Evolutionary conservation across 306 rosid species (phyloP), one percentile per base, ranked within the genome.

Genomic region (Canavalia ensiformis): DNA sequence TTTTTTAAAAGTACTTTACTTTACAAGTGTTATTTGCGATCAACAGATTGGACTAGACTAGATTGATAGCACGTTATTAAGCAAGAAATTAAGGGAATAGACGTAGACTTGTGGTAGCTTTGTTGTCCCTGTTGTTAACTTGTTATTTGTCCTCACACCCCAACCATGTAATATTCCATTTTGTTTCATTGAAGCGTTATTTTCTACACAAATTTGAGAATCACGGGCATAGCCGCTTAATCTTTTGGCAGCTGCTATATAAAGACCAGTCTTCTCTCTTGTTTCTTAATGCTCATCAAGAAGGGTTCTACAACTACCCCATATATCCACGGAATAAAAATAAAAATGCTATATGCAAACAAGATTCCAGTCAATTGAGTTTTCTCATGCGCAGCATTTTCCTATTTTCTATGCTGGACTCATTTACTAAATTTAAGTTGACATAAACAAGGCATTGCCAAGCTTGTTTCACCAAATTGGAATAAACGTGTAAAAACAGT

Each of bases 391-490:
- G 25, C 52, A 56, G 2, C 58, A 56, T 42, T 56, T 51, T 78
- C 28, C 4, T 58, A 31, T 47, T 2, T 70, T 52, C 34, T 10
- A 9, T 56, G 49, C 11, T 69, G 52, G 11, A 47, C 70, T 58
- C 67, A 46, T 47, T 7, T 54, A 51, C 41, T 6, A 25, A 50
- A 34, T 64, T 51, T 65, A 28, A 64, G 25, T 55, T 4, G 18
- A 37, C 54, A 47, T 6, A 50, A 42, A 11, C 51, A 34, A 51
- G 35, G 29, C 70, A 31, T 55, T 13, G 46, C 46, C 45, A 66
- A 30, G 6, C 37, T 68, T 31, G 54, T 79, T 69, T 33, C 83
- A 59, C 77, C 72, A 79, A 79, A 9, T 58, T 70, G 63, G 77
- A 57, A 47, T n/a, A 18, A 56, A 57, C 83, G 60, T 55, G 76